Evolutionary conservation across 768 basidiomycete species (phyloP), one percentile per base, ranked within the genome.

Genomic region (Kondoa malvinella): DNA sequence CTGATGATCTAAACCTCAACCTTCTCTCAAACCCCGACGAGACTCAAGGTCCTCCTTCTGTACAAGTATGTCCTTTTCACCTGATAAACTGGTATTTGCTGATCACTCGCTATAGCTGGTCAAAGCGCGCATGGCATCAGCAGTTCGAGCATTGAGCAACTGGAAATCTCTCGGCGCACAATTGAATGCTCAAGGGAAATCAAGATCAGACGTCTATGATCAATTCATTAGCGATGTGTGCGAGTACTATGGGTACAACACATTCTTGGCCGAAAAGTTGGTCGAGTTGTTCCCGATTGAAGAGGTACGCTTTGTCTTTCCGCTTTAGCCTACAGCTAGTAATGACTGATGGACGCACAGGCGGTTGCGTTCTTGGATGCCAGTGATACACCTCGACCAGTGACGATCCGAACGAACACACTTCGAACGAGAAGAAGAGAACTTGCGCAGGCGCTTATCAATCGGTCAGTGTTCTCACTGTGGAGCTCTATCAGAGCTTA

Each of bases 301-400:
- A 40, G 95, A 99, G 84, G 92, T 89, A 70, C 68, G 81, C 72
- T 2, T 65, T 14, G 8, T 50, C 12, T 50, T 50, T 50, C 12
- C 27, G 1, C 34, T 33, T 30, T 61, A n/a, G 27, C 29, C 26
- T 63, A 4, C 14, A 65, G 57, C 17, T 65, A 25, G 0, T 66
- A 2, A 4, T 72, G 21, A 34, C 66, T 64, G 61, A 65, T 50
- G 12, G 66, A n/a, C 32, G 4, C 32, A 0, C 65, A 95, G 91
- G 92, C 94, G 0, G 87, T 97, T 67, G 92, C 94, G 74, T 99
- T 97, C 78, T 97, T 97, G 75, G 95, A 96, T 77, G 87, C 95
- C 14, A 96, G 96, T 76, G 95, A 99, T 76, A 83, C 91, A 3
- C 84, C 92, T 17, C 85, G 95, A 71, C 95, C 95, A 3, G 92